Evolutionary conservation across 1,284 basidiomycete genomes (phyloP), one percentile per base, ranked within the genome.

Genomic region (Sporisorium graminicola): DNA sequence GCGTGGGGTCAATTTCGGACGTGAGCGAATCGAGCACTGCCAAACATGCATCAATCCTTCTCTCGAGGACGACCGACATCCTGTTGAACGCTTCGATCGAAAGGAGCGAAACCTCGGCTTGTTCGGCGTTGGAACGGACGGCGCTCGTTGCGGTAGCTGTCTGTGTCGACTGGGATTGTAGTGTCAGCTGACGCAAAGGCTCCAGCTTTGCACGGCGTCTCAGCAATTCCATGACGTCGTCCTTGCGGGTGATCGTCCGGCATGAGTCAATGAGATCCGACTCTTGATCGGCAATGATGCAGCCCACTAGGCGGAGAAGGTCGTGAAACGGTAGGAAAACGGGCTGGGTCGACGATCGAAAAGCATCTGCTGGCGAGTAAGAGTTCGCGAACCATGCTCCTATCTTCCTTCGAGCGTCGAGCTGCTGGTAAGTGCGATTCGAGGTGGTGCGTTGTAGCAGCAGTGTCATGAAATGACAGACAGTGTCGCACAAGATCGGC

Each of bases 391-490:
- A 58, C 72, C 72, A 74, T 1, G 58, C 55, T 8, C 62, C 66
- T 9, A 74, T 60, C 56, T 69, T 74, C 8, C 63, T 42, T 13
- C 66, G 47, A n/a, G 72, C 56, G 27, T 74, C 66, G 6, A 67
- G 29, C 7, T 57, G 59, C 14, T 53, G 58, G 26, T 55, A 66
- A 12, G 20, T 49, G 46, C 61, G 58, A 20, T 50, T 60, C 13
- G 67, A 70, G 12, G 64, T 61, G 16, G 64, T 61, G 35, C 31
- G 51, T 2, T 51, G 56, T 16, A 75, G 26, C 3, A 71, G 40
- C 13, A 62, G 22, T 0, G 64, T 63, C 59, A 71, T 67, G 16
- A 75, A 44, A 13, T 75, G 73, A 29, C 73, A 75, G 29, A 67
- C 64, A 16, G 51, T 59, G 42, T 75, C 73, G 27, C 64, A 75